Evolutionary conservation across 345 rosid species (phyloP).

Genomic region (Schrenkiella parvula): DNA sequence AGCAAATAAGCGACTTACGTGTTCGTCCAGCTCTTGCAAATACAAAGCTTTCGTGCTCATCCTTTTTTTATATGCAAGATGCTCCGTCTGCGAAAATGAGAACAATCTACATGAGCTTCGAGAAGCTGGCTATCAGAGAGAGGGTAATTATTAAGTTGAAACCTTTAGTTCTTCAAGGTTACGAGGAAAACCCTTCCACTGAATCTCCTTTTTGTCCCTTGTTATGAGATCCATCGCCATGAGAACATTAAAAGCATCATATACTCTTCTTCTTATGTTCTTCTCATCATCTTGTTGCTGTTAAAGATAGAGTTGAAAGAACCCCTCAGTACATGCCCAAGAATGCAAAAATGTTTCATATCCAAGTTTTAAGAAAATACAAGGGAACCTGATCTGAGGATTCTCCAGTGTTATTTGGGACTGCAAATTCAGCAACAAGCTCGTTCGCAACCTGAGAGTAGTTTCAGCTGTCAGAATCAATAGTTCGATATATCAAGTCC

Average conservation of each 20-base stretch:
- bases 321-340: neutral
- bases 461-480: constrained; percentile 39
- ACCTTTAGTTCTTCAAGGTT: constrained; percentile 94
- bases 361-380: neutral
- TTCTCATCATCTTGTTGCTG: constrained; percentile 98
- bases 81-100: constrained; percentile 50
- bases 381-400: constrained; percentile 74
- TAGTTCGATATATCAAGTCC: neutral
- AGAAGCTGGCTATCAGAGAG: neutral
- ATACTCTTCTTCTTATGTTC: constrained; percentile 93
- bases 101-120: constrained; percentile 7
- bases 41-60: constrained; percentile 86
- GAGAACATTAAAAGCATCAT: constrained; percentile 95
- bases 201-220: constrained; percentile 94
- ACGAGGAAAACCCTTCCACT: constrained; percentile 96
- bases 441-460: constrained; percentile 91
- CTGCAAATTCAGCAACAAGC: constrained; percentile 95
- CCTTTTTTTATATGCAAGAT: constrained; percentile 59
- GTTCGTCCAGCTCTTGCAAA: constrained; percentile 86
- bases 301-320: constrained; percentile 1
- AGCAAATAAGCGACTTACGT: constrained; percentile 40
- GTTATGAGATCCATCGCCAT: constrained; percentile 99
- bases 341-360: neutral
- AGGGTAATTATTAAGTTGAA: neutral
- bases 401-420: constrained; percentile 61